phyloP scores from a whole-genome alignment of 176 grass and related monocot species.

The Phoenix roebelenii region DNA sequence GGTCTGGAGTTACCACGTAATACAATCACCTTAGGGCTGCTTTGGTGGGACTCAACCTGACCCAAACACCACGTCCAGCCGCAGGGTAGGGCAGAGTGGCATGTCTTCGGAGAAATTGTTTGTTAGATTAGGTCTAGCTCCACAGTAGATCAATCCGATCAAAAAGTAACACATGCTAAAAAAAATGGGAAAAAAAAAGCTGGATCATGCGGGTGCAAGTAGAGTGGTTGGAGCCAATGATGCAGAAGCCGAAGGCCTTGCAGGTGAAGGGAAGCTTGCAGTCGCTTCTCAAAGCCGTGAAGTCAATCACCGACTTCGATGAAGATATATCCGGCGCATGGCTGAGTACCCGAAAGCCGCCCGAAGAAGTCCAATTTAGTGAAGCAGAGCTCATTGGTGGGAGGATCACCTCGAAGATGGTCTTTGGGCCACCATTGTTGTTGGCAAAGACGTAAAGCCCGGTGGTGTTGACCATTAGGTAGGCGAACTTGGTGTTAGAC shows the following conservation, averaged over 20 bases:
- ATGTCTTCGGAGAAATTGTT: too few relatives aligned
- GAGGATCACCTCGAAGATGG: constrained; percentile 35
- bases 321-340: constrained; percentile 11
- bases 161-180: too few relatives aligned
- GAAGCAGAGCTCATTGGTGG: constrained; percentile 16
- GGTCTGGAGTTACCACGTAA: too few relatives aligned
- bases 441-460: constrained; percentile 52
- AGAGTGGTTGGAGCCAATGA: constrained; percentile 20
- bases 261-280: constrained; percentile 61
- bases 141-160: too few relatives aligned
- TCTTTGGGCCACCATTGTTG: constrained; percentile 17
- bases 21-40: too few relatives aligned
- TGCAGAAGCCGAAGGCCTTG: constrained; percentile 41
- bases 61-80: too few relatives aligned
- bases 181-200: not conserved
- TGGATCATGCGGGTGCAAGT: constrained; percentile 33
- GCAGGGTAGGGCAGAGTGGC: too few relatives aligned
- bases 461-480: constrained; percentile 45
- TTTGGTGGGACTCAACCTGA: too few relatives aligned
- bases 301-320: constrained; percentile 1
- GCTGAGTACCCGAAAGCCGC: constrained; percentile 26
- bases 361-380: constrained; percentile 34
- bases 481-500: not conserved
- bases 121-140: too few relatives aligned
- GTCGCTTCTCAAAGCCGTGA: constrained; percentile 30